These are phyloP conservation scores for Suhomyces panamericanus DNA, from an alignment of 1,139 yeast genomes.

Conservation along the genomic window DNA sequence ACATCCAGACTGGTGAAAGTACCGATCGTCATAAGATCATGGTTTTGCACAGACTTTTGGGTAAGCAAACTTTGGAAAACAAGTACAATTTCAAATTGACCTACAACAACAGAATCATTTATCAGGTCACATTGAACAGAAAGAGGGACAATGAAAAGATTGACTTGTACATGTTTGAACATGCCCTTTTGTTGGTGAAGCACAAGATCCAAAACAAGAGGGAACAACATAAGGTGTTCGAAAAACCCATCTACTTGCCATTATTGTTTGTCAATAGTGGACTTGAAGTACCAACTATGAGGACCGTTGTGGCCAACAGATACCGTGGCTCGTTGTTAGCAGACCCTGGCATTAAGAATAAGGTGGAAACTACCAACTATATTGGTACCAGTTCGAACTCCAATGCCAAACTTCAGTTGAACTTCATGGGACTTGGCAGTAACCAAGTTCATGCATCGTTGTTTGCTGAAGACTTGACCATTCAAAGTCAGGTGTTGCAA, in stretches of 20 bases:
- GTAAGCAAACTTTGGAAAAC: slow-evolving; percentile 77
- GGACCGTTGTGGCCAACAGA: slow-evolving; percentile 44
- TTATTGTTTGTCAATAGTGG: slow-evolving; percentile 73
- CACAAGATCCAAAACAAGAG: slow-evolving; percentile 86
- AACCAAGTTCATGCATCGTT: slow-evolving; percentile 46
- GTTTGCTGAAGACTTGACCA: slow-evolving; percentile 53
- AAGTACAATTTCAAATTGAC: slow-evolving; percentile 64
- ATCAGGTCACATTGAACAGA: slow-evolving; percentile 69
- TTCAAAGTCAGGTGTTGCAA: slow-evolving; percentile 79
- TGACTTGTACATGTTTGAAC: slow-evolving; percentile 84
- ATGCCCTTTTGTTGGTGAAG: slow-evolving; percentile 81
- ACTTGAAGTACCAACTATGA: slow-evolving; percentile 70
- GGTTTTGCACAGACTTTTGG: slow-evolving; percentile 74
- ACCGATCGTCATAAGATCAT: slow-evolving; percentile 90
- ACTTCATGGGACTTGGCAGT: slow-evolving; percentile 47
- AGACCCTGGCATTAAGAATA: slow-evolving; percentile 37
- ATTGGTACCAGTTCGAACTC: slow-evolving; percentile 22
- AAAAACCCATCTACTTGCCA: slow-evolving; percentile 90
- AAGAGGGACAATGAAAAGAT: slow-evolving; percentile 76
- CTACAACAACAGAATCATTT: slow-evolving; percentile 78
- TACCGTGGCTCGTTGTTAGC: slow-evolving; percentile 41
- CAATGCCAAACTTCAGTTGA: slow-evolving; percentile 46
- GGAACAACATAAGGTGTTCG: slow-evolving; percentile 88
- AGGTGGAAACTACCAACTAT: slow-evolving; percentile 30
- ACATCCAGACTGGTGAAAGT: slow-evolving; percentile 89